These are phyloP conservation scores for Fusarium equiseti DNA, from an alignment of 2,329 filamentous ascomycete genomes.

Conservation along the genomic window DNA sequence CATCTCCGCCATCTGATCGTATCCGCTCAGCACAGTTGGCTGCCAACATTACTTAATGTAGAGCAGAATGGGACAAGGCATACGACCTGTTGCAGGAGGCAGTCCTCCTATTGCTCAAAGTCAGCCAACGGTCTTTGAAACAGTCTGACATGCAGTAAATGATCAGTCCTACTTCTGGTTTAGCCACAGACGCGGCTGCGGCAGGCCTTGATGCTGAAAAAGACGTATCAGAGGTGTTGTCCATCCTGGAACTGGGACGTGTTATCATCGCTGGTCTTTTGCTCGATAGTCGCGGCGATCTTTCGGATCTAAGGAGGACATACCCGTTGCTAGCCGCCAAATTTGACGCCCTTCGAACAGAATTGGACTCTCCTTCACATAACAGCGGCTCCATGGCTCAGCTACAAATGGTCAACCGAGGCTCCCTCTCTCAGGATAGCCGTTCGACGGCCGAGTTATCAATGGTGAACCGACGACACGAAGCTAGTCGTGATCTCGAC, in stretches of 20 bases:
- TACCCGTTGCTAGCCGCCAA: not conserved
- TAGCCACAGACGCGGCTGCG: not conserved
- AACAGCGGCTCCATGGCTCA: not conserved
- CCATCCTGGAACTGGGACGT: not conserved
- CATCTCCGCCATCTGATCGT: not conserved
- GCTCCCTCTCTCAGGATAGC: not conserved
- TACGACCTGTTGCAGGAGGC: rapidly evolving
- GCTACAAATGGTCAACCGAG: too few species aligned
- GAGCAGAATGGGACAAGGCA: not conserved
- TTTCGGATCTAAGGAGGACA: rapidly evolving
- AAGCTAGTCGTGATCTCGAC: not conserved
- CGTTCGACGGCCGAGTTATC: not conserved
- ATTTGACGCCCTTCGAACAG: not conserved
- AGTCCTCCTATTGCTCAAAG: rapidly evolving
- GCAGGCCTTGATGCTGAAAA: not conserved
- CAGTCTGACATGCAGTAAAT: not conserved
- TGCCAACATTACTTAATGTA: not conserved
- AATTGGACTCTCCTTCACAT: rapidly evolving
- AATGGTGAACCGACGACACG: not conserved
- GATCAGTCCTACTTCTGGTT: not conserved
- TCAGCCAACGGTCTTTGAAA: not conserved
- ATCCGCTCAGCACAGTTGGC: rapidly evolving
- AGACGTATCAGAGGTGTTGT: rapidly evolving
- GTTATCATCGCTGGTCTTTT: not conserved
- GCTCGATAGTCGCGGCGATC: not conserved